A percentile compares a stretch with the other conserved stretches of the same genome.
phyloP scores from a whole-genome alignment of 306 rosid species.

The Acacia acuminata region DNA sequence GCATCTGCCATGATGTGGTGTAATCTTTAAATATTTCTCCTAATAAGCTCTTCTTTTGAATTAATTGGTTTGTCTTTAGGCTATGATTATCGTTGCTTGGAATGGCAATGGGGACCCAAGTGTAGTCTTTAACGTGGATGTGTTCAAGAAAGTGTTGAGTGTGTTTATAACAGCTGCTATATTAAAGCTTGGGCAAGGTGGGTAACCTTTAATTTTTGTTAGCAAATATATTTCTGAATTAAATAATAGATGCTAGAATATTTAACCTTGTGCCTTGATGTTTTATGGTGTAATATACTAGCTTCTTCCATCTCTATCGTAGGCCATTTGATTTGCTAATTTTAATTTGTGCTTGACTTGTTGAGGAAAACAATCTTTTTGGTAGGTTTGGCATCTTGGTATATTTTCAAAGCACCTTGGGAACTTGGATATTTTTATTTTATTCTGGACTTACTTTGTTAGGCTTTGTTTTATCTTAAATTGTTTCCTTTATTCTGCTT shows the following conservation, averaged over 20 bases:
- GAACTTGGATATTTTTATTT: background rate
- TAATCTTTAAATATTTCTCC: background rate
- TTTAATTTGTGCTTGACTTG: constrained; percentile 8
- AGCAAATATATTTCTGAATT: background rate
- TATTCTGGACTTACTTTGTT: too few relatives aligned
- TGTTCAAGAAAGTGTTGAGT: constrained; percentile 86
- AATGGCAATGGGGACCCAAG: constrained; percentile 81
- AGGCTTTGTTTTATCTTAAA: too few relatives aligned
- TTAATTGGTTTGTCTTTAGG: constrained; percentile 48
- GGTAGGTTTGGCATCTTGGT: background rate
- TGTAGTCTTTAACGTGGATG: constrained; percentile 61
- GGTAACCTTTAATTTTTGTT: constrained; percentile 18
- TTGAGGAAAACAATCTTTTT: background rate
- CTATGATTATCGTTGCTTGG: constrained; percentile 96
- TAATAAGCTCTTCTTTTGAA: constrained; percentile 32
- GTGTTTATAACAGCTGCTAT: constrained; percentile 94
- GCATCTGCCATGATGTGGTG: background rate
- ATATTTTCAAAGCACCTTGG: background rate
- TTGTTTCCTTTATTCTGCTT: too few relatives aligned
- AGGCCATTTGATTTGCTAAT: constrained; percentile 9
- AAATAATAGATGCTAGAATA: background rate
- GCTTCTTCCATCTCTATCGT: constrained; percentile 7
- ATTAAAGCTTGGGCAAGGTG: constrained; percentile 93
- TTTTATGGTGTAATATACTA: background rate
- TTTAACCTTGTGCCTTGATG: background rate